These are phyloP conservation scores for Aspergillus ellipticus DNA, from an alignment of 495 filamentous ascomycete genomes.

Conservation along the genomic window DNA sequence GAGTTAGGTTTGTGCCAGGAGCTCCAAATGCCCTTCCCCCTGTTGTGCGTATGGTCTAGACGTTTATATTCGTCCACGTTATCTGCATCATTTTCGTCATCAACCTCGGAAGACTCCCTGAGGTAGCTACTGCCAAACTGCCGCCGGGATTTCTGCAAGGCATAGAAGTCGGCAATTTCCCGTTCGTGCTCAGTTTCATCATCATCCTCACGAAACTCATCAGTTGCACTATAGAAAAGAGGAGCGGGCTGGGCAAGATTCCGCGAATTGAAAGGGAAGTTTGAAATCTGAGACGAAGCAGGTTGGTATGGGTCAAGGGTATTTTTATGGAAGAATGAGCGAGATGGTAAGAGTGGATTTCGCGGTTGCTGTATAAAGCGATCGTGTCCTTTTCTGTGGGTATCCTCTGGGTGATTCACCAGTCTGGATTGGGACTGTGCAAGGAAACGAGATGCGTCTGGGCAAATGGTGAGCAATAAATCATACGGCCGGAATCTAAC, in stretches of 20 bases:
- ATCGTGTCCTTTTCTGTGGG: constrained; percentile 47
- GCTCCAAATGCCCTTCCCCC: constrained; percentile 48
- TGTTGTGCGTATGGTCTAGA: constrained; percentile 26
- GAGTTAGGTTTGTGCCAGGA: constrained; percentile 50
- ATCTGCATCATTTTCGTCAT: constrained; percentile 62
- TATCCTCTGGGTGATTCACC: constrained; percentile 61
- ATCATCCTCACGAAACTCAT: constrained; percentile 82
- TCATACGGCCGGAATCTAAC: not conserved
- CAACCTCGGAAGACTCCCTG: constrained; percentile 76
- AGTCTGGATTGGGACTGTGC: constrained; percentile 93
- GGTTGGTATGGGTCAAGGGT: constrained; percentile 71
- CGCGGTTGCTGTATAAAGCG: constrained; percentile 39
- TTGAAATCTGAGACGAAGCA: constrained; percentile 62
- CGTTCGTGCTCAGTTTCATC: constrained; percentile 87
- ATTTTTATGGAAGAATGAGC: constrained; percentile 48
- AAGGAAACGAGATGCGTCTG: constrained; percentile 96
- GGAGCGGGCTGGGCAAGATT: constrained; percentile 71
- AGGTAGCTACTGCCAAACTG: constrained; percentile 78
- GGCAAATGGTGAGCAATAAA: constrained; percentile 16
- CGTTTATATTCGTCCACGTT: constrained; percentile 50
- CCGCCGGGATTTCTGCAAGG: constrained; percentile 80
- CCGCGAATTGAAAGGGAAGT: constrained; percentile 74
- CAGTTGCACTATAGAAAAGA: constrained; percentile 83
- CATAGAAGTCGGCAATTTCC: constrained; percentile 90
- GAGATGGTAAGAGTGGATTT: constrained; percentile 45